A percentile compares a stretch with the other conserved stretches of the same genome.
phyloP scores from a whole-genome alignment of 805 yeast species.

The Diddensiella santjacobensis region DNA sequence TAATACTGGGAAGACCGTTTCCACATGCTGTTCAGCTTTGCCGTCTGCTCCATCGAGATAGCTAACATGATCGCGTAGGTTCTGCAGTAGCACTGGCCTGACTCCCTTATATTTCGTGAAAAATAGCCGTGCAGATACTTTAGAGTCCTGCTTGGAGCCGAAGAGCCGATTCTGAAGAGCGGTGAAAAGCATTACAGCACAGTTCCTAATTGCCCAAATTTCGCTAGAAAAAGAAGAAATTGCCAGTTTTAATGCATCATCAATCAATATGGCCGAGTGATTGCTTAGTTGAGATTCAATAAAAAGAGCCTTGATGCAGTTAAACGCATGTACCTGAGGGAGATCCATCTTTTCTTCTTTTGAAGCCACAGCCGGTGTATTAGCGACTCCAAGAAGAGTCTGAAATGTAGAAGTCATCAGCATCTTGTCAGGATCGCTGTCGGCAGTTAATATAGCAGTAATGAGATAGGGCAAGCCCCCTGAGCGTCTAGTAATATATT shows the following conservation, averaged over 20 bases:
- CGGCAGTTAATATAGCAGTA: slow-evolving; percentile 66
- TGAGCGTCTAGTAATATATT: slow-evolving; percentile 79
- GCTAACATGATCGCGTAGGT: slow-evolving; percentile 27
- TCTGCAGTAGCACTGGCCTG: slow-evolving; percentile 42
- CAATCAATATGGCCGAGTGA: slow-evolving; percentile 48
- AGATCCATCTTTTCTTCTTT: slow-evolving; percentile 60
- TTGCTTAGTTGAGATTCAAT: slow-evolving; percentile 64
- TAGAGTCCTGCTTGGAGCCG: slow-evolving; percentile 47
- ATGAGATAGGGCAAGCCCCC: slow-evolving; percentile 86
- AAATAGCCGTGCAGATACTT: slow-evolving; percentile 54
- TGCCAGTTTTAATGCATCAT: slow-evolving; percentile 56
- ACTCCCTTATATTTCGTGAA: slow-evolving; percentile 62
- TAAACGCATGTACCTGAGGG: slow-evolving; percentile 92
- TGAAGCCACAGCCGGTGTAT: slow-evolving; percentile 42
- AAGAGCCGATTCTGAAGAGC: slow-evolving; percentile 77
- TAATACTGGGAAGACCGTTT: slow-evolving; percentile 69
- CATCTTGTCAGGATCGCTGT: slow-evolving; percentile 33
- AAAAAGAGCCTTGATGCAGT: slow-evolving; percentile 72
- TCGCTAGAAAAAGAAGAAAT: slow-evolving; percentile 59
- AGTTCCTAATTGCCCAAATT: slow-evolving; percentile 84
- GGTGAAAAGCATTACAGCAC: slow-evolving; percentile 90
- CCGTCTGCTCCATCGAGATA: slow-evolving; percentile 20
- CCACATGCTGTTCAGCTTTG: slow-evolving; percentile 39
- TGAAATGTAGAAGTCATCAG: slow-evolving; percentile 50
- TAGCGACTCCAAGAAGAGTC: slow-evolving; percentile 52